phyloP scores from a whole-genome alignment of 345 rosid species.

The Eucalyptus fibrosa region DNA sequence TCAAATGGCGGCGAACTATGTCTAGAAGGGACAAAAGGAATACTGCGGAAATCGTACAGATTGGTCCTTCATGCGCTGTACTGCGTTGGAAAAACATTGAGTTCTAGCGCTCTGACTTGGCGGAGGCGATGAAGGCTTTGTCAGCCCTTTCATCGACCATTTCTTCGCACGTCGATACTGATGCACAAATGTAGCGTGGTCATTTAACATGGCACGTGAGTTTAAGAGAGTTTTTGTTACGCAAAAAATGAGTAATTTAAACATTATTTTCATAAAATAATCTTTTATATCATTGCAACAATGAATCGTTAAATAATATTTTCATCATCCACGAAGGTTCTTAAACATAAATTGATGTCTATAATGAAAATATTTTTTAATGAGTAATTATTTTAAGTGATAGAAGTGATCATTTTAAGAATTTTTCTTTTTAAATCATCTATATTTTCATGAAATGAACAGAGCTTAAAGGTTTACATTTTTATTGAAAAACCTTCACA shows the following conservation, averaged over 20 bases:
- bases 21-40: background rate
- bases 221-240: background rate
- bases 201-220: background rate
- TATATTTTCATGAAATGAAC: accelerated
- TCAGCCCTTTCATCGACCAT: background rate
- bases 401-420: accelerated
- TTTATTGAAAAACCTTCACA: background rate
- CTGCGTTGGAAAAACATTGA: too few relatives aligned
- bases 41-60: background rate
- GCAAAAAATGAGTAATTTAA: accelerated
- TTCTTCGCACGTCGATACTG: background rate
- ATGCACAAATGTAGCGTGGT: background rate
- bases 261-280: background rate
- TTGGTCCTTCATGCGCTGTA: background rate
- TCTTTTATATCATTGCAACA: background rate
- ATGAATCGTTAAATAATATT: background rate
- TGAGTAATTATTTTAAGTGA: background rate
- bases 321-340: accelerated
- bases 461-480: accelerated
- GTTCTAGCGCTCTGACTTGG: background rate
- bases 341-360: background rate
- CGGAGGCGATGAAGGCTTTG: background rate
- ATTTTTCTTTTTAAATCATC: background rate
- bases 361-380: background rate
- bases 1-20: background rate